Conservation (phyloP, 164 flowering plant genomes). For the Piper betle region DNA sequence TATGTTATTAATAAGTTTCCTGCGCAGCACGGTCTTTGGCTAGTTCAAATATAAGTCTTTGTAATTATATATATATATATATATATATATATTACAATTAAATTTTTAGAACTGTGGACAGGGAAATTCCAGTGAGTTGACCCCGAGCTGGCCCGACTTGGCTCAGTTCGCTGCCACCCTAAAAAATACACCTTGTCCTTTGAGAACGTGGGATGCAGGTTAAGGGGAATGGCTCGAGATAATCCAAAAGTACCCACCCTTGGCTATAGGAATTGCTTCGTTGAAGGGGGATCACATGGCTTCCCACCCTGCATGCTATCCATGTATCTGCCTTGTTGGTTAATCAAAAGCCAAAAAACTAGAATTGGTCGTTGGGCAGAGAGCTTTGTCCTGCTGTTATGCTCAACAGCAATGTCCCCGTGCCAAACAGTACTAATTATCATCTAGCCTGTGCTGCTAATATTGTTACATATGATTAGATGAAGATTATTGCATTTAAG, state of each 20-base stretch:
- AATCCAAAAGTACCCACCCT: background rate
- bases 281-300: background rate
- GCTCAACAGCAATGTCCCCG: background rate
- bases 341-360: background rate
- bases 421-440: no score
- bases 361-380: background rate
- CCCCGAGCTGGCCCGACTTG: background rate
- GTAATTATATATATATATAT: no score
- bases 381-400: background rate
- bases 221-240: background rate
- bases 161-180: no score
- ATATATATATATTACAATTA: no score
- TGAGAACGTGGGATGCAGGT: background rate
- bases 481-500: conserved; percentile 42
- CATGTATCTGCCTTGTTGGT: background rate
- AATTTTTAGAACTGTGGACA: no score
- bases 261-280: background rate
- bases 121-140: no score
- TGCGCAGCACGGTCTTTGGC: no score
- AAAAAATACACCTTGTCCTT: no score
- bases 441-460: conserved; percentile 3
- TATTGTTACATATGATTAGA: conserved; percentile 40
- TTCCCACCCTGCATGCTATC: background rate
- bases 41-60: no score
- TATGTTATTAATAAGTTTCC: no score